Conservation (phyloP, 2,329 filamentous ascomycete species). For the Monilinia fructicola region DNA sequence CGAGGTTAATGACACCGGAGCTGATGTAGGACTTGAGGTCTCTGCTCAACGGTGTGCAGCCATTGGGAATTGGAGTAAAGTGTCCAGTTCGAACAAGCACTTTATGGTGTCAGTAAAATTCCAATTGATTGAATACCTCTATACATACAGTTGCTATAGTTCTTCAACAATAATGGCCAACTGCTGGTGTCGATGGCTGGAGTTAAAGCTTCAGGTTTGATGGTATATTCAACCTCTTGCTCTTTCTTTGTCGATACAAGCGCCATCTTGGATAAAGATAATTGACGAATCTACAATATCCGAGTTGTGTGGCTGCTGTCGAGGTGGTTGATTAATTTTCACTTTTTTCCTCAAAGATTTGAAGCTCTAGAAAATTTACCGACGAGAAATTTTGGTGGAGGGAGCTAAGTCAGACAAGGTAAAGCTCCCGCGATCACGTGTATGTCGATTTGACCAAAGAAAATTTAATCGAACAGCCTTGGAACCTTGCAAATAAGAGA, state of each 20-base stretch:
- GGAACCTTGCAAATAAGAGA: too few species aligned
- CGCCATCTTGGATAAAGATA: slow-evolving; percentile 40
- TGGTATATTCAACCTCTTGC: slow-evolving; percentile 70
- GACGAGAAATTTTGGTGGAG: slow-evolving; percentile 26
- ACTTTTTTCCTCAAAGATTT: slow-evolving; percentile 22
- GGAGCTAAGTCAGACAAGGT: slow-evolving; percentile 12
- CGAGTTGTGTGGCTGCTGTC: slow-evolving; percentile 16
- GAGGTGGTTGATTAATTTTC: slow-evolving; percentile 19
- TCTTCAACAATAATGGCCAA: slow-evolving; percentile 93
- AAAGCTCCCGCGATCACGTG: slow-evolving; percentile 16
- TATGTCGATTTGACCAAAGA: background rate
- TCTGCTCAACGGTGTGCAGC: slow-evolving; percentile 86
- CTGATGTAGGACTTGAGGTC: slow-evolving; percentile 97
- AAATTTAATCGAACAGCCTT: background rate
- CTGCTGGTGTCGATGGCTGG: slow-evolving; percentile 80
- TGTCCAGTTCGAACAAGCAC: slow-evolving; percentile 92
- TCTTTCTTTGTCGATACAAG: slow-evolving; percentile 50
- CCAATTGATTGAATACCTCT: slow-evolving; percentile 24
- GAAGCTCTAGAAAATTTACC: slow-evolving; percentile 26
- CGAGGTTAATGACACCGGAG: slow-evolving; percentile 96
- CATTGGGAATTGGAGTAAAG: slow-evolving; percentile 94
- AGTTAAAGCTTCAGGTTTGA: slow-evolving; percentile 85
- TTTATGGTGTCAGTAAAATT: slow-evolving; percentile 43
- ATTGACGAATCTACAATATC: slow-evolving; percentile 23
- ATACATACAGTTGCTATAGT: slow-evolving; percentile 84